Conservation (phyloP, 2,329 filamentous ascomycete species). For the Fonsecaea nubica region DNA sequence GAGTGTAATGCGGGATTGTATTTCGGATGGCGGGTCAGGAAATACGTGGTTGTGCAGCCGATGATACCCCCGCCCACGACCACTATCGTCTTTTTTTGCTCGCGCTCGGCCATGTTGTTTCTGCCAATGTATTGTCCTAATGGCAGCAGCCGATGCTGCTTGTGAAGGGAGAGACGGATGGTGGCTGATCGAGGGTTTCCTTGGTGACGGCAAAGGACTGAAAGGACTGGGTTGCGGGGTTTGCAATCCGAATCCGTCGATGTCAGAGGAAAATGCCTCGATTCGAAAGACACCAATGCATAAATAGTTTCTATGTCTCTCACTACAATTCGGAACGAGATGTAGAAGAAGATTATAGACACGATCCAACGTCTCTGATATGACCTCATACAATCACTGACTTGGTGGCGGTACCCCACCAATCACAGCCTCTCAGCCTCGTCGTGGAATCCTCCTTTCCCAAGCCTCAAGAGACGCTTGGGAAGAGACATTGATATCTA, state of each 20-base stretch:
- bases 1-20: slow-evolving; percentile 77
- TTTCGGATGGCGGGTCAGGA: slow-evolving; percentile 80
- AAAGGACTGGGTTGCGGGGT: not conserved
- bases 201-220: not conserved
- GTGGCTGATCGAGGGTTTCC: not conserved
- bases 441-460: not conserved
- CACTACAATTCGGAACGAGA: not conserved
- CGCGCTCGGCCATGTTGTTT: slow-evolving; percentile 20
- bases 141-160: not conserved
- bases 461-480: too few relatives aligned
- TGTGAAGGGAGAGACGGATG: not conserved
- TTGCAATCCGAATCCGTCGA: not conserved
- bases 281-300: not conserved
- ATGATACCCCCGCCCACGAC: slow-evolving; percentile 82
- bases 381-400: not conserved
- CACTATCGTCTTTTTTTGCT: slow-evolving; percentile 40
- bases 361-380: not conserved
- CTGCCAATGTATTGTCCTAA: too few relatives aligned
- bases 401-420: not conserved
- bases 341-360: not conserved
- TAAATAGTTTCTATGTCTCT: not conserved
- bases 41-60: slow-evolving; percentile 90
- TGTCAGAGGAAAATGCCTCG: not conserved
- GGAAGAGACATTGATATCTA: too few relatives aligned
- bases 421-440: not conserved